Conservation (phyloP, 2,329 filamentous ascomycete species). For the Anisogramma anomala region DNA sequence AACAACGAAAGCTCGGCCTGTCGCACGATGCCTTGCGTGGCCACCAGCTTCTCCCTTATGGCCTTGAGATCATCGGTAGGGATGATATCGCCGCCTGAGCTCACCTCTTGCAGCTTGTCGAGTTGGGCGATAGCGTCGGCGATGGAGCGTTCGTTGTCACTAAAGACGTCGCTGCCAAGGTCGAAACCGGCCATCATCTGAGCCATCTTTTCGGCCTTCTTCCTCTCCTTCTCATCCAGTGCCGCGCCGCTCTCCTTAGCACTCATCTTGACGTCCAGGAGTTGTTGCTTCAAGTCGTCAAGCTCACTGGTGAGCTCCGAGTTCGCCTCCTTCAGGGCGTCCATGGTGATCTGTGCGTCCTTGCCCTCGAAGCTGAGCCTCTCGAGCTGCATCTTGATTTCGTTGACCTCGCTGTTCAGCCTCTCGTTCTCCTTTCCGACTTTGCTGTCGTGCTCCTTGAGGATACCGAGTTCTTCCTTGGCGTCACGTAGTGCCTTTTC, state of each 20-base stretch:
- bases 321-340: slow-evolving; percentile 92
- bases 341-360: slow-evolving; percentile 95
- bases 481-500: slow-evolving; percentile 74
- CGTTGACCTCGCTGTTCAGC: slow-evolving; percentile 74
- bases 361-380: slow-evolving; percentile 92
- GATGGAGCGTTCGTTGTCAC: slow-evolving; percentile 80
- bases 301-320: slow-evolving; percentile 81
- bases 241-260: slow-evolving; percentile 86
- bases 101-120: slow-evolving; percentile 66
- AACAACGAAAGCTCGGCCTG: slow-evolving; percentile 84
- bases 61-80: slow-evolving; percentile 70
- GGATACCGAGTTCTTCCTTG: slow-evolving; percentile 71
- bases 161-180: slow-evolving; percentile 83
- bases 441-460: slow-evolving; percentile 78
- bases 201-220: slow-evolving; percentile 98
- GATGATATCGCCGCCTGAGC: slow-evolving; percentile 65
- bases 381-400: slow-evolving; percentile 93
- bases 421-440: slow-evolving; percentile 84
- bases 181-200: slow-evolving; percentile 99
- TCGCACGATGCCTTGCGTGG: slow-evolving; percentile 83
- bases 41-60: slow-evolving; percentile 66
- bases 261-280: slow-evolving; percentile 91
- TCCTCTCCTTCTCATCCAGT: slow-evolving; percentile 93
- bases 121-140: slow-evolving; percentile 74
- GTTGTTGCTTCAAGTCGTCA: slow-evolving; percentile 90